Evolutionary conservation across 1,139 yeast genomes (phyloP).

Genomic region (Yamadazyma friedrichii): DNA sequence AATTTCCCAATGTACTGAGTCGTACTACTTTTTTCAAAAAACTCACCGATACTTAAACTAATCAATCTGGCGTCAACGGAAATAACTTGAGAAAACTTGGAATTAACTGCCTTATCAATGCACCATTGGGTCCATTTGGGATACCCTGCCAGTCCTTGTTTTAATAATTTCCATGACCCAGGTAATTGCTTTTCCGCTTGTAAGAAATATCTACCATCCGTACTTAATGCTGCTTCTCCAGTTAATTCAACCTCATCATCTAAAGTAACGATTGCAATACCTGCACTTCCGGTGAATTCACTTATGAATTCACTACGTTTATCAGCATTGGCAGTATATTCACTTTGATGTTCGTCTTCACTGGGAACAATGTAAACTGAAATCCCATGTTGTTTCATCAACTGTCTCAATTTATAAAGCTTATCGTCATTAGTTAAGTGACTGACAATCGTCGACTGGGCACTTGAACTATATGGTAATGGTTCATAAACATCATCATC

Average conservation of each 20-base stretch:
- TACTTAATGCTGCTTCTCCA: conserved; percentile 50
- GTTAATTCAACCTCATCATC: conserved; percentile 24
- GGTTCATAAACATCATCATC: conserved; percentile 27
- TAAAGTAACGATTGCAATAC: conserved; percentile 50
- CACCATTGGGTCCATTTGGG: conserved; percentile 41
- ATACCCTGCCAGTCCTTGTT: conserved; percentile 36
- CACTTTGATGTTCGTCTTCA: conserved; percentile 62
- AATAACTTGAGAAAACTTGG: conserved; percentile 34
- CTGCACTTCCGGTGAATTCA: conserved; percentile 61
- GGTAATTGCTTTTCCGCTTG: conserved; percentile 47
- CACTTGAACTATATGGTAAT: conserved; percentile 22
- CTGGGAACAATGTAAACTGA: conserved; percentile 56
- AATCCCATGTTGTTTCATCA: conserved; percentile 41
- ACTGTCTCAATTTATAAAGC: conserved; percentile 31
- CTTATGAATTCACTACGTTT: conserved; percentile 49
- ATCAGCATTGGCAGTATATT: conserved; percentile 51
- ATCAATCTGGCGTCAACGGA: conserved; percentile 42
- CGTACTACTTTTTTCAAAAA: conserved; percentile 25
- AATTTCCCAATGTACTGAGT: conserved; percentile 21
- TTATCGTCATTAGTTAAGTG: conserved; percentile 20
- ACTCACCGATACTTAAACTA: conserved; percentile 34
- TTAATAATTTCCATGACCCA: conserved; percentile 35
- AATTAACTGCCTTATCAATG: conserved; percentile 31
- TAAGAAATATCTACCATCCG: conserved; percentile 57
- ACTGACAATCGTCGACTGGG: conserved; percentile 6